Evolutionary conservation across 2,329 filamentous ascomycete species (phyloP).

Genomic region (Aspergillus jensenii): DNA sequence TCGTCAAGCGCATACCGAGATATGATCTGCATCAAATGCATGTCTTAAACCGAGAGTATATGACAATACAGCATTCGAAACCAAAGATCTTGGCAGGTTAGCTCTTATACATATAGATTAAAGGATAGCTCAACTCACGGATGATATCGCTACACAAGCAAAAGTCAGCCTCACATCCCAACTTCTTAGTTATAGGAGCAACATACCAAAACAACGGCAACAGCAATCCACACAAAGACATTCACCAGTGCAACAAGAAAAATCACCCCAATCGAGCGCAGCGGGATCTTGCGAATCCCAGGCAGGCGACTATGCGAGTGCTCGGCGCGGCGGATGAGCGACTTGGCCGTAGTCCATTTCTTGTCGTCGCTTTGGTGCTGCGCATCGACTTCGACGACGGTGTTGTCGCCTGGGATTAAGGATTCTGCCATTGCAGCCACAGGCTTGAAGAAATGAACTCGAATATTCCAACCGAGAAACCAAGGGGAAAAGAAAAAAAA

Average conservation of each 20-base stretch:
- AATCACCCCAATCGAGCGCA: conserved; percentile 59
- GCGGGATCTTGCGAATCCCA: conserved; percentile 56
- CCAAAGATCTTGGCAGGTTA: conserved; percentile 52
- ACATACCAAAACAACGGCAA: conserved; percentile 57
- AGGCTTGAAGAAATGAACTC: background rate
- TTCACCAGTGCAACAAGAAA: conserved; percentile 54
- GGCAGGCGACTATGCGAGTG: conserved; percentile 54
- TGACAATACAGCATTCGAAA: conserved; percentile 77
- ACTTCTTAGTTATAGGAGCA: too few relatives aligned
- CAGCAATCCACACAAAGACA: conserved; percentile 57
- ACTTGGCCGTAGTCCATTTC: conserved; percentile 28
- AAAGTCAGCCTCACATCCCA: background rate
- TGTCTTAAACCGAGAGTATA: conserved; percentile 89
- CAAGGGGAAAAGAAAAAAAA: too few relatives aligned
- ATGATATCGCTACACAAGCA: conserved; percentile 31
- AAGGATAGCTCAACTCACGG: conserved; percentile 28
- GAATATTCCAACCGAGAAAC: background rate
- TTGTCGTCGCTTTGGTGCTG: conserved; percentile 12
- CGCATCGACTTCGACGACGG: background rate
- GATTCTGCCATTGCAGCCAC: background rate
- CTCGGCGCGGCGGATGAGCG: conserved; percentile 41
- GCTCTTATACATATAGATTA: background rate
- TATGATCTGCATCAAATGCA: conserved; percentile 97
- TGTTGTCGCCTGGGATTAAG: background rate
- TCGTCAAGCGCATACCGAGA: conserved; percentile 49